phyloP scores from a whole-genome alignment of 441 rosid genomes.

The Melastoma candidum region DNA sequence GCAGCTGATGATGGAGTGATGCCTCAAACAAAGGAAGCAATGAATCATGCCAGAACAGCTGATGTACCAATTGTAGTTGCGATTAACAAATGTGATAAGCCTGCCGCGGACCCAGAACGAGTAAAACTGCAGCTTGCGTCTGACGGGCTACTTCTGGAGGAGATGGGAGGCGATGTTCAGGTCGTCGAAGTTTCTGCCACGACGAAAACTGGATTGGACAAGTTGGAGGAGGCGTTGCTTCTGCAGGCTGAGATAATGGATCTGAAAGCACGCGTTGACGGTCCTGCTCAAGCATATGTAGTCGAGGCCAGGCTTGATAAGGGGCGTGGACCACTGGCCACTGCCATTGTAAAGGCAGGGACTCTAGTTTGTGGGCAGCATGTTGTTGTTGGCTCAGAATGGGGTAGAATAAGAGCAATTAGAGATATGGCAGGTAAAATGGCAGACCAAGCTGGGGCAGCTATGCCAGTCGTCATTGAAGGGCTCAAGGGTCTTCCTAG shows the following conservation, averaged over 20 bases:
- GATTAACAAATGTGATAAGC: slow-evolving; percentile 86
- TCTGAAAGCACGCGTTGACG: slow-evolving; percentile 74
- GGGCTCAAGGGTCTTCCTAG: slow-evolving; percentile 89
- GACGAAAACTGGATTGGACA: slow-evolving; percentile 67
- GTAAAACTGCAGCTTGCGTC: slow-evolving; percentile 80
- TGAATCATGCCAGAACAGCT: slow-evolving; percentile 76
- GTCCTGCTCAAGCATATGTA: slow-evolving; percentile 92
- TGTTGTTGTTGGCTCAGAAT: slow-evolving; percentile 74
- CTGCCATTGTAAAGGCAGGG: slow-evolving; percentile 82
- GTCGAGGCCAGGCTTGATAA: slow-evolving; percentile 92
- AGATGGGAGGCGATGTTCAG: slow-evolving; percentile 85
- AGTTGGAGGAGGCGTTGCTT: slow-evolving; percentile 78
- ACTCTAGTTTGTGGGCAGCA: slow-evolving; percentile 72
- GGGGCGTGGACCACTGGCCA: slow-evolving; percentile 82
- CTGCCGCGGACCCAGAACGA: slow-evolving; percentile 68
- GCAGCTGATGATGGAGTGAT: slow-evolving; percentile 96
- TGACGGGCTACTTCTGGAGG: slow-evolving; percentile 79
- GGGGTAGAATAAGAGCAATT: slow-evolving; percentile 88
- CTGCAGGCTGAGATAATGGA: slow-evolving; percentile 91
- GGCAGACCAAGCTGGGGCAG: slow-evolving; percentile 61
- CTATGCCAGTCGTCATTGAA: slow-evolving; percentile 83
- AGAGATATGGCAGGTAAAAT: slow-evolving; percentile 64
- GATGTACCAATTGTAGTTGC: slow-evolving; percentile 88
- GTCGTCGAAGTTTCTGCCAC: slow-evolving; percentile 83
- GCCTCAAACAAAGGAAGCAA: slow-evolving; percentile 94